Evolutionary conservation across 495 filamentous ascomycete genomes (phyloP).

Genomic region (Cairneyella variabilis): DNA sequence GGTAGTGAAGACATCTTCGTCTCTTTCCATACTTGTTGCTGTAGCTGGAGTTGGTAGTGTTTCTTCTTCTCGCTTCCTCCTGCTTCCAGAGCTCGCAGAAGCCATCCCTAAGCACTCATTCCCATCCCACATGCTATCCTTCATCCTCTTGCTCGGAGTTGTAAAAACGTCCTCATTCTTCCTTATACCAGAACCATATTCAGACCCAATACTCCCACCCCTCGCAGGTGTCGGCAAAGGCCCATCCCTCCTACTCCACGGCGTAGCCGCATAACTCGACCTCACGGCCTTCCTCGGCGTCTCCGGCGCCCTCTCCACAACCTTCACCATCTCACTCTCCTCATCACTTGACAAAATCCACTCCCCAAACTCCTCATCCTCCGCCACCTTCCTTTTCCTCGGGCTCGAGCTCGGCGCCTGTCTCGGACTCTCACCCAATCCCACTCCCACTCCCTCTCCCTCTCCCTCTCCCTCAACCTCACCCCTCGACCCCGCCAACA

Average conservation of each 20-base stretch:
- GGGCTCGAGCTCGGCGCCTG: slow-evolving; percentile 10
- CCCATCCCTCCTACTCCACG: slow-evolving; percentile 50
- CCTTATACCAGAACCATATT: too few species aligned
- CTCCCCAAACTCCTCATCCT: slow-evolving; percentile 22
- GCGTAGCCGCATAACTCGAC: slow-evolving; percentile 42
- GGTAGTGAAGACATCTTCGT: slow-evolving; percentile 27
- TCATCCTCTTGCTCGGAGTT: too few species aligned
- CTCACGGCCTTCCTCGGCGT: slow-evolving; percentile 42
- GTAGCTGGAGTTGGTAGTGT: slow-evolving; percentile 24
- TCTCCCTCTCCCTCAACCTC: slow-evolving; percentile 3
- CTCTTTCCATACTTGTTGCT: background rate
- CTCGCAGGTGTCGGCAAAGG: too few species aligned
- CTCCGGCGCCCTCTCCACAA: slow-evolving; percentile 23
- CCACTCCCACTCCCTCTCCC: background rate
- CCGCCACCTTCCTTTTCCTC: background rate
- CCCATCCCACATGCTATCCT: too few species aligned
- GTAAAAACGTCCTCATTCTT: too few species aligned
- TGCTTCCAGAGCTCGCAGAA: too few species aligned
- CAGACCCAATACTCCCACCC: too few species aligned
- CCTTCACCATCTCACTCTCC: slow-evolving; percentile 12
- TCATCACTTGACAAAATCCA: slow-evolving; percentile 16
- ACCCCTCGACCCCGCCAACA: slow-evolving; percentile 42
- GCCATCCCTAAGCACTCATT: too few species aligned
- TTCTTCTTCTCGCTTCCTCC: slow-evolving; percentile 45
- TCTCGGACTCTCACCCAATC: background rate